Evolutionary conservation across 2,329 filamentous ascomycete genomes (phyloP), one percentile per base, ranked within the genome.

Genomic region (Teratosphaeria gauchensis): DNA sequence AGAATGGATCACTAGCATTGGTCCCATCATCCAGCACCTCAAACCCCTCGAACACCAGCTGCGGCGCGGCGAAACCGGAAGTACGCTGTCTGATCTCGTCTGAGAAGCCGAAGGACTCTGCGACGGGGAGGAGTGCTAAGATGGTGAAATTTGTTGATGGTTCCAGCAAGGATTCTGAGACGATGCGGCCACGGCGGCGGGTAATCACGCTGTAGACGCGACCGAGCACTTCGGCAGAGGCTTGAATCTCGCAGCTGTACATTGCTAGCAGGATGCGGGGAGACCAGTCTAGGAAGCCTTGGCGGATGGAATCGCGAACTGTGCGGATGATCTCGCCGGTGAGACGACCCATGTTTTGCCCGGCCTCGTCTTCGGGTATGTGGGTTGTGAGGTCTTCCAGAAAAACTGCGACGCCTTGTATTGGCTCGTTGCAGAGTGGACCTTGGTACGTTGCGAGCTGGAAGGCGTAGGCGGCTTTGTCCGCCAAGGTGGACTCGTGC

Each of bases 151-250:
- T 97, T 1, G 92, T 92, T 0, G 90, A 96, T 28, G 94, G 92
- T 71, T 96, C 91, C 68, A 96, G 95, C 79, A 99, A 89, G 21
- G 86, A 85, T 75, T 99, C 94, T 9, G 88, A 88, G 24, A 95
- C 84, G 56, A 99, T 95, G 42, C 87, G 87, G 30, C 94, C 94
- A 35, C 92, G 87, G 4, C 94, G 89, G 1, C 92, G 87, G 33
- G 92, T 96, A n/a, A 99, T 85, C n/a, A 97, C 92, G 65, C 89
- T 90, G 79, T 99, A 99, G 35, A 97, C 94, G 32, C 90, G 87
- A 24, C 94, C 94, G 4, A 99, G 84, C 51, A 97, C 94, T 74
- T 97, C 94, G 68, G 92, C 85, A 24, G 89, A 92, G 32, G 92
- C 91, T 80, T 97, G 94, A 68, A 99, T 97, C 72, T 97, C 94